Evolutionary conservation across 2,329 filamentous ascomycete species (phyloP), one percentile per base, ranked within the genome.

Genomic region (Fusarium pseudograminearum): DNA sequence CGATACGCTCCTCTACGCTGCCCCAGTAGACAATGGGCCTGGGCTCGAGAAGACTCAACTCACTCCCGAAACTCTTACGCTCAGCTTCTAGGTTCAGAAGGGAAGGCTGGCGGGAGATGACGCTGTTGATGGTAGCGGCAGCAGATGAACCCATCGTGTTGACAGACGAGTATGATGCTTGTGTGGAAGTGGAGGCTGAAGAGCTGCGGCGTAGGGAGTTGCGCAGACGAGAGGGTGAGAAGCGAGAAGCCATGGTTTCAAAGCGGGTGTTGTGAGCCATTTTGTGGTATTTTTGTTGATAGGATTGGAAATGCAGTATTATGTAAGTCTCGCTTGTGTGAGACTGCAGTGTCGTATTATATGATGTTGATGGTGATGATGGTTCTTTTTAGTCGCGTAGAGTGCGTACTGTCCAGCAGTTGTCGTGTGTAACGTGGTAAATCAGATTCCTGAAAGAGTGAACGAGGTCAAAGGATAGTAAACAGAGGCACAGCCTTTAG

Each of bases 21-120:
- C 85, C 86, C 84, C 87, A 90, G 79, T 89, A 89, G 55, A 89
- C 86, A 36, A 89, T 82, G 14, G 88, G 88, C 44, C 88, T 80
- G 4, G 88, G 88, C 78, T 90, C 88, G 28, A 90, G 82, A 20
- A 90, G 80, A 70, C 81, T 82, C 11, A 90, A 80, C 72, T 87
- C 86, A 53, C 80, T 80, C 12, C 82, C 82, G 57, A 87, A 88
- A 70, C 78, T 82, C 72, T 78, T 80, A 68, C 83, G 84, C 78
- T 90, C 87, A 73, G 87, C 86, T 72, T 89, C 86, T 65, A 88
- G 79, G 72, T 85, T 82, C n/a, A 85, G 75, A 67, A 88, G 83
- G 20, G 85, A 87, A 15, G 86, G 85, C 70, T 87, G 86, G n/a
- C 84, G 81, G 71, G 85, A 83, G 64, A 90, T 84, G 75, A 89